Base-by-base conservation (phyloP, 305 asterid species). In the Coffea humblotiana region DNA sequence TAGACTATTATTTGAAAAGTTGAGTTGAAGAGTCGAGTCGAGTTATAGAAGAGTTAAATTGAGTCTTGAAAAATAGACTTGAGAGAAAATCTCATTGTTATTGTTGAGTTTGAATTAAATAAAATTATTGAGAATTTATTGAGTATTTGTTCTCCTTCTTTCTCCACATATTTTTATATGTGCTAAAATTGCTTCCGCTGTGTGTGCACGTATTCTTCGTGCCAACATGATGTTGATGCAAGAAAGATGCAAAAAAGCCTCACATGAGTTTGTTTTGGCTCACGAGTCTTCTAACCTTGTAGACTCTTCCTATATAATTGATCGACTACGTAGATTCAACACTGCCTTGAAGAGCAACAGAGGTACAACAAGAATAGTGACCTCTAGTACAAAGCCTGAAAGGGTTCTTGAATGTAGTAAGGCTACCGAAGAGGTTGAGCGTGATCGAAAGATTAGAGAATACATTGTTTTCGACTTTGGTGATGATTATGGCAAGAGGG, bases 381-480 rank as follows among this genome's bases (percentile, higher is more conserved):
- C 49, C 35, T 21, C 64, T 16, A 18, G 1, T 37, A 56, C 37
- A 64, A 27, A 74, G 19, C 25, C 68, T 25, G 16, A 63, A 63
- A 63, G 68, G 37, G 73, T 68, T 40, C 6, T 16, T 37, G 73
- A 37, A 37, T 23, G 13, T 68, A 51, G 16, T 2, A 56, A 3
- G n/a, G 6, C 9, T 3, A 56, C n/a, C 63, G 65, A 60, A 23
- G 23, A 65, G 29, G 27, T 19, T 18, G 73, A 68, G 21, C 37
- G 40, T 5, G 71, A 29, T 65, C 71, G 71, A 13, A 63, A 63
- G 76, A 61, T 21, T 16, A 29, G 2, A 37, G 78, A 74, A 21
- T 9, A 21, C 6, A 10, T 75, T 61, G 21, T n/a, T 7, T 75
- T 75, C 79, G 21, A 75, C 60, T 65, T 64, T 48, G 72, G 79